Percentiles rank a stretch among this genome's conserved stretches.
Conservation (phyloP, 805 yeast genomes). For the Suhomyces sp. region DNA sequence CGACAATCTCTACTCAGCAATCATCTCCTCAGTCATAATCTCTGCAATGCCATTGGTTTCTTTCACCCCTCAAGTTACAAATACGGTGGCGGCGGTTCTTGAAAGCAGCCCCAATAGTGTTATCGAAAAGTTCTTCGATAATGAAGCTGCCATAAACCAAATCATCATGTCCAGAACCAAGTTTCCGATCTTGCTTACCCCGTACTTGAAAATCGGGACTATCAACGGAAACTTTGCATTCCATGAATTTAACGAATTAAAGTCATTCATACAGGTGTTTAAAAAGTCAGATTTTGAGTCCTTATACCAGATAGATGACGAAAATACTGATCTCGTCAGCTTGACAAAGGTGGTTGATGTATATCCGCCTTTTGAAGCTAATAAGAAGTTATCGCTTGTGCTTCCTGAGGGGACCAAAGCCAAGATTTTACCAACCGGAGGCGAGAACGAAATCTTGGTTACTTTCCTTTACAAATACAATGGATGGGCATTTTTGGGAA, state of each 20-base stretch:
- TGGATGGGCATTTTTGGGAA: conserved; percentile 87
- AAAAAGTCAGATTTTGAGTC: conserved; percentile 35
- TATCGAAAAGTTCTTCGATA: conserved; percentile 43
- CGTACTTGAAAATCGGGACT: conserved; percentile 59
- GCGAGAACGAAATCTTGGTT: conserved; percentile 40
- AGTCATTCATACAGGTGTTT: conserved; percentile 57
- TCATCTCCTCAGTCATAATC: conserved; percentile 43
- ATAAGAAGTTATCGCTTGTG: conserved; percentile 42
- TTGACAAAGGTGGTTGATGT: conserved; percentile 48
- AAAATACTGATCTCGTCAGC: conserved; percentile 51
- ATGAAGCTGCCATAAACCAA: conserved; percentile 41
- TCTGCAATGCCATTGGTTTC: conserved; percentile 49
- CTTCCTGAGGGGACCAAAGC: conserved; percentile 60
- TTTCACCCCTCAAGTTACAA: conserved; percentile 43
- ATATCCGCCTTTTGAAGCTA: conserved; percentile 56
- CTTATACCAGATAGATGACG: conserved; percentile 48
- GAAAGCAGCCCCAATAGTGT: conserved; percentile 44
- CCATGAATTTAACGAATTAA: conserved; percentile 55
- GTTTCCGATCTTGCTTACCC: conserved; percentile 62
- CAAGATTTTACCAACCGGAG: conserved; percentile 55
- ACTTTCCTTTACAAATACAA: conserved; percentile 71
- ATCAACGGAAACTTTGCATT: conserved; percentile 67
- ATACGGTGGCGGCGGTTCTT: conserved; percentile 41
- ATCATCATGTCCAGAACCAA: conserved; percentile 64
- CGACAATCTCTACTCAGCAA: conserved; percentile 51